Evolutionary conservation across 768 basidiomycete genomes (phyloP).

Genomic region (Pleurotus ostreatus): DNA sequence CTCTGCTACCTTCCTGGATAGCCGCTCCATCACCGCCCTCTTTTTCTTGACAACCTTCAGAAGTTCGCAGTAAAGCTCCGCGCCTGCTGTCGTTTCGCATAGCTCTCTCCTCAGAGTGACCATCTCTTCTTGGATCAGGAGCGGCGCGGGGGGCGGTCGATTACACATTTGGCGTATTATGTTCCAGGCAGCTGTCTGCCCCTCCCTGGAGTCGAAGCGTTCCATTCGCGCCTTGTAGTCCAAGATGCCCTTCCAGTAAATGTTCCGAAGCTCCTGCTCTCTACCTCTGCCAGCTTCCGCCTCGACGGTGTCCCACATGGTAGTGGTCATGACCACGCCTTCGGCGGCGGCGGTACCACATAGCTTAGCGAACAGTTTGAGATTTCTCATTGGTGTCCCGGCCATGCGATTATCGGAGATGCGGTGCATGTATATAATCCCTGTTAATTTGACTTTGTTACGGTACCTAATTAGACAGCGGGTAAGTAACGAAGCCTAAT

Average conservation of each 20-base stretch:
- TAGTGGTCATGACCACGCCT: slow-evolving; percentile 46
- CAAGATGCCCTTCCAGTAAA: slow-evolving; percentile 14
- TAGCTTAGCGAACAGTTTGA: slow-evolving; percentile 42
- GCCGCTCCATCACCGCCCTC: too few species aligned
- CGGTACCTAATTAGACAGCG: slow-evolving; percentile 18
- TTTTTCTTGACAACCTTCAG: too few species aligned
- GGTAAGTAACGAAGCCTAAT: neutral
- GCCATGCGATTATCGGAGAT: slow-evolving; percentile 34
- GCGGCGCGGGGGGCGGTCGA: neutral
- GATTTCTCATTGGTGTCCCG: slow-evolving; percentile 40
- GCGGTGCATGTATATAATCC: slow-evolving; percentile 25
- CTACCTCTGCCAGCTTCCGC: slow-evolving; percentile 9
- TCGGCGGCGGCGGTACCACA: slow-evolving; percentile 40
- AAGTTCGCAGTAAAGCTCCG: too few species aligned
- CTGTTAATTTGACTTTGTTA: slow-evolving; percentile 23
- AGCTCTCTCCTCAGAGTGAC: neutral
- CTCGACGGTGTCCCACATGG: slow-evolving; percentile 37
- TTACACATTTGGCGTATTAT: neutral
- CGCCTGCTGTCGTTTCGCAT: neutral
- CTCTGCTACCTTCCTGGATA: too few species aligned
- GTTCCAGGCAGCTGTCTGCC: neutral
- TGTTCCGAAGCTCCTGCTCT: slow-evolving; percentile 20
- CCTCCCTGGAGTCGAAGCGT: neutral
- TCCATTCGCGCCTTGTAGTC: slow-evolving; percentile 3
- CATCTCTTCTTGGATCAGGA: slow-evolving; percentile 10